Evolutionary conservation across 1,284 basidiomycete species (phyloP).

Genomic region (Ustilago esculenta): DNA sequence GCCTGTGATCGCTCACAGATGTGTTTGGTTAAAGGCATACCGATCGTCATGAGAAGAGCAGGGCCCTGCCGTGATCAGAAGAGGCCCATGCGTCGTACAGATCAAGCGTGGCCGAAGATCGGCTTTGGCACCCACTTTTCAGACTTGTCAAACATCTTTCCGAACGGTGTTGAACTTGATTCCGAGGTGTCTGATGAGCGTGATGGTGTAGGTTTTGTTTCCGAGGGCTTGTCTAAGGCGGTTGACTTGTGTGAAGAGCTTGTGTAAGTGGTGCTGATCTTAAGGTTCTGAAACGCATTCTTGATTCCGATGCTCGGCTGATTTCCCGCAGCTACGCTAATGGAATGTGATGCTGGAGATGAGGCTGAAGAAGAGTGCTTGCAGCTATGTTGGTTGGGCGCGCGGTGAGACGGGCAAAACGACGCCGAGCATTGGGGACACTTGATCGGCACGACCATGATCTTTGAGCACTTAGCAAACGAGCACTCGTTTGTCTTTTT

Average conservation of each 20-base stretch:
- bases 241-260: constrained; percentile 1
- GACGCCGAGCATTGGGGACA: constrained; percentile 44
- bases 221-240: background rate
- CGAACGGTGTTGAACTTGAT: constrained; percentile 19
- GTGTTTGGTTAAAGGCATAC: constrained; percentile 22
- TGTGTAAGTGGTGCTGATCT: constrained; percentile 20
- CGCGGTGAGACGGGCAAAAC: constrained; percentile 59
- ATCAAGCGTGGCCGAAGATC: constrained; percentile 54
- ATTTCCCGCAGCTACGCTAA: constrained; percentile 3
- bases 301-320: constrained; percentile 22
- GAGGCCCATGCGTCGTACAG: constrained; percentile 4
- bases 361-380: constrained; percentile 17
- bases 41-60: constrained; percentile 19
- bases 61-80: background rate
- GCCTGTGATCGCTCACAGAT: no score
- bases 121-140: constrained; percentile 61
- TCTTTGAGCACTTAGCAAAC: constrained; percentile 51
- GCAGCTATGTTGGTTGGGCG: constrained; percentile 54
- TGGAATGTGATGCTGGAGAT: constrained; percentile 23
- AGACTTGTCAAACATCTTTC: constrained; percentile 51
- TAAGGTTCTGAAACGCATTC: constrained; percentile 35
- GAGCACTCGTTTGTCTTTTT: constrained; percentile 57
- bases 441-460: constrained; percentile 60
- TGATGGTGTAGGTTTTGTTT: background rate
- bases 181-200: constrained; percentile 1